These are phyloP conservation scores for Reutealis trisperma DNA, from an alignment of 345 rosid species.

Conservation along the genomic window DNA sequence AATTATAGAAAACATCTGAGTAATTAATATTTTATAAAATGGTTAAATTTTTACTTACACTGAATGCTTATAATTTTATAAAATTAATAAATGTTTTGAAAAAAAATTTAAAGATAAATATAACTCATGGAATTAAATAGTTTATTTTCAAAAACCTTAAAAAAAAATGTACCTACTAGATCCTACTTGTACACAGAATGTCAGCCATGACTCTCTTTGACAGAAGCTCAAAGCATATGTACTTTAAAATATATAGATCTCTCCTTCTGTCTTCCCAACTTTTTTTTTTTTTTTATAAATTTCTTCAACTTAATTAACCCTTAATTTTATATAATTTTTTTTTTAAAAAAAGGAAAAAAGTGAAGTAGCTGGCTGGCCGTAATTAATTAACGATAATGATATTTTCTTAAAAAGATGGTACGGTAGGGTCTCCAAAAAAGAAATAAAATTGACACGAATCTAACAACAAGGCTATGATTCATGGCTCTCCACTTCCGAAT, in stretches of 20 bases:
- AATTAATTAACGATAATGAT: not conserved
- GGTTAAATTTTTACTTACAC: too few relatives aligned
- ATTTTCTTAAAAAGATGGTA: not conserved
- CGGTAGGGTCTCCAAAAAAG: not conserved
- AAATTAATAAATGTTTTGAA: too few relatives aligned
- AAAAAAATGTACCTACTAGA: not conserved
- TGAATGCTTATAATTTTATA: too few relatives aligned
- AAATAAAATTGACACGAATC: not conserved
- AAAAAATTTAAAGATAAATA: too few relatives aligned
- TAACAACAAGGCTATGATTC: not conserved
- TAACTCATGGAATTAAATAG: not conserved
- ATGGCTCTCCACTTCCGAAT: conserved; percentile 16
- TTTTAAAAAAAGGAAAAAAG: too few relatives aligned
- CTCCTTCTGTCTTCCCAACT: too few relatives aligned
- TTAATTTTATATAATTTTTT: too few relatives aligned
- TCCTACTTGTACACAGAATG: not conserved
- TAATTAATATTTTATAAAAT: too few relatives aligned
- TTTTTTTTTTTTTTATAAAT: not conserved
- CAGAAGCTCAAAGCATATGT: not conserved
- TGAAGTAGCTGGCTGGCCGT: too few relatives aligned
- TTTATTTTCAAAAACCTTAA: not conserved
- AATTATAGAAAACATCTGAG: too few relatives aligned
- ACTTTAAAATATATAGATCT: too few relatives aligned
- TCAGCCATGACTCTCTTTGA: not conserved
- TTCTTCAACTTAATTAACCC: too few relatives aligned